Base-by-base conservation (phyloP, 1,139 yeast species). In the Blastobotrys raffinosifermentans region DNA sequence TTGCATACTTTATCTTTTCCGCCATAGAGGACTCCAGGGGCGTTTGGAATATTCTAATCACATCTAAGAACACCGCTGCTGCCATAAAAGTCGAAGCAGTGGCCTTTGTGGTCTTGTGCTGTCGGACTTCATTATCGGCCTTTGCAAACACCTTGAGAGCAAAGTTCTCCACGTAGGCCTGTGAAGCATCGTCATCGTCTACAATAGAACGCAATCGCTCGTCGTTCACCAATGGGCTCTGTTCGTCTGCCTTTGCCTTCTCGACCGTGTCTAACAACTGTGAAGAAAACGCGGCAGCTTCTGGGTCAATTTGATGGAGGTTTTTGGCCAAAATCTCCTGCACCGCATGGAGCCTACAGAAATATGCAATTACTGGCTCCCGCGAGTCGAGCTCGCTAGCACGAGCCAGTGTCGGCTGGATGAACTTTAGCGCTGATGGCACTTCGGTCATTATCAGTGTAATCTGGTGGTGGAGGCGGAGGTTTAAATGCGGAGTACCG, bases 241-340 rank as follows among this genome's bases (percentile, higher is more conserved):
- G 35, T 26, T 21, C 33, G 23, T 39, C 43, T 38, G 34, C 58
- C 52, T 76, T 78, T 31, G 64, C 52, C 2, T 54, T 40, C 52
- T 85, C 95, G 22, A 86, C 73, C 3, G 73, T 73, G 53, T 79
- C 89, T 41, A 85, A 63, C 39, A 85, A 61, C 4, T 54, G 51
- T 35, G 78, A 65, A 0, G 86, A 81, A 53, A 75, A 80, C 2
- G 48, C 51, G 23, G 82, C 84, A 14, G 73, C 72, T 3, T 69
- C 75, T 10, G 67, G 62, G 41, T 74, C 70, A 2, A 60, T 52
- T 16, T 68, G 58, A 53, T 85, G 94, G 19, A 78, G 64, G 45
- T 75, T 73, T 36, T 72, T 60, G 33, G 68, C 69, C 19, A 85
- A 62, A 6, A 85, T 78, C 49, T 73, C 67, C 53, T 84, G 86